Percentiles rank a stretch among this genome's conserved stretches.
These are phyloP conservation scores for Pythium chondricola DNA, from an alignment of 352 stramenopile species.

Conservation along the genomic window DNA sequence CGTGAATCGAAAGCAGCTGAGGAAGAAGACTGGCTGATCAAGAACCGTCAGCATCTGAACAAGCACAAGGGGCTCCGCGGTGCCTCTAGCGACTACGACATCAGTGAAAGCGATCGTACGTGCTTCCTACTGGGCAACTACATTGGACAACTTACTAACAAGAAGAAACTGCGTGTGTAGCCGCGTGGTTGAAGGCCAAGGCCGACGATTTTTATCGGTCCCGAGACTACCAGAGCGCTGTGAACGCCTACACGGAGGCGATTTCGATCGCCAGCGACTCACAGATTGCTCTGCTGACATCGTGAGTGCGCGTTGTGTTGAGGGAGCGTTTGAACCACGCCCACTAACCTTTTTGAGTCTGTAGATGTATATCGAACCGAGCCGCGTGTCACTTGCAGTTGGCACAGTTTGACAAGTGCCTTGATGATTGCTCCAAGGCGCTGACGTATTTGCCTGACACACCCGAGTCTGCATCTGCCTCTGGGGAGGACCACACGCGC, in stretches of 20 bases:
- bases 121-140: too few relatives aligned
- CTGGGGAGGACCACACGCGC: slow-evolving; percentile 15
- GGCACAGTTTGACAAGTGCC: slow-evolving; percentile 50
- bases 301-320: slow-evolving; percentile 20
- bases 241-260: slow-evolving; percentile 66
- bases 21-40: slow-evolving; percentile 79
- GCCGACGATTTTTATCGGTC: slow-evolving; percentile 78
- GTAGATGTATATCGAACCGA: slow-evolving; percentile 49
- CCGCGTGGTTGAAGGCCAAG: slow-evolving; percentile 83
- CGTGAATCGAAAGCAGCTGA: slow-evolving; percentile 77
- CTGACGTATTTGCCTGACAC: slow-evolving; percentile 64
- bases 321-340: not conserved
- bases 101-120: slow-evolving; percentile 82
- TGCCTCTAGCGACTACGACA: slow-evolving; percentile 45
- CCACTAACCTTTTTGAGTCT: not conserved
- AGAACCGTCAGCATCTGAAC: slow-evolving; percentile 75
- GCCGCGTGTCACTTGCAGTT: slow-evolving; percentile 60
- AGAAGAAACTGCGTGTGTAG: slow-evolving; percentile 28
- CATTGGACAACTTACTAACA: too few relatives aligned
- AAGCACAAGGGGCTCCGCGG: slow-evolving; percentile 58
- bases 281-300: slow-evolving; percentile 36
- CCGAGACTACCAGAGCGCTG: slow-evolving; percentile 57
- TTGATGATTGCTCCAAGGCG: slow-evolving; percentile 60
- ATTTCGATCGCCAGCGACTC: slow-evolving; percentile 25
- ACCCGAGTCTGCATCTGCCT: slow-evolving; percentile 11